These are phyloP conservation scores for Multifurca ochricompacta DNA, from an alignment of 768 basidiomycete species.

Conservation along the genomic window DNA sequence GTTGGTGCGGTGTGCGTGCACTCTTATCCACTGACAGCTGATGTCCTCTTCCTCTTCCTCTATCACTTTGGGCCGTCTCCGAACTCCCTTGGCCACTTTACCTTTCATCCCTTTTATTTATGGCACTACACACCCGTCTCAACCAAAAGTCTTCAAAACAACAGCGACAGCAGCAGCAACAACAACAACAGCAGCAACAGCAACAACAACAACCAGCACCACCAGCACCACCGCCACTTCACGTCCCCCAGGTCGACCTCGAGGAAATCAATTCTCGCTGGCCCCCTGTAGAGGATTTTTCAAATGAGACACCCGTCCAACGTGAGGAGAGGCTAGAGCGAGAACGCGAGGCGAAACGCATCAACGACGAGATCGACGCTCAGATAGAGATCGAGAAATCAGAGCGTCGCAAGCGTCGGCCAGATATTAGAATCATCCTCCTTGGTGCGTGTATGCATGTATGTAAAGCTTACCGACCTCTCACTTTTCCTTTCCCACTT, in stretches of 20 bases:
- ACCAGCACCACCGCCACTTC: not conserved
- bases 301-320: constrained; percentile 37
- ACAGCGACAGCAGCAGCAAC: not conserved
- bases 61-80: not conserved
- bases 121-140: not conserved
- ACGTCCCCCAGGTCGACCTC: constrained; percentile 7
- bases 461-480: too few species aligned
- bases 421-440: constrained; percentile 44
- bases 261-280: constrained; percentile 20
- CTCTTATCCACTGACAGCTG: too few species aligned
- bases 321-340: constrained; percentile 33
- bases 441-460: constrained; percentile 53
- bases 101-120: not conserved
- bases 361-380: constrained; percentile 51
- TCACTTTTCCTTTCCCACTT: not conserved
- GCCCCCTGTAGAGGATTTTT: constrained; percentile 29
- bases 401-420: constrained; percentile 31
- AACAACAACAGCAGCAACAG: not conserved
- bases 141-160: not conserved
- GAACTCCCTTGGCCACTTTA: not conserved
- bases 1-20: too few species aligned
- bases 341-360: constrained; percentile 43
- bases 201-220: too few species aligned
- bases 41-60: not conserved
- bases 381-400: constrained; percentile 40